Evolutionary conservation across 2,329 filamentous ascomycete genomes (phyloP), one percentile per base, ranked within the genome.

Genomic region (Arthrobotrys sphaeroides): DNA sequence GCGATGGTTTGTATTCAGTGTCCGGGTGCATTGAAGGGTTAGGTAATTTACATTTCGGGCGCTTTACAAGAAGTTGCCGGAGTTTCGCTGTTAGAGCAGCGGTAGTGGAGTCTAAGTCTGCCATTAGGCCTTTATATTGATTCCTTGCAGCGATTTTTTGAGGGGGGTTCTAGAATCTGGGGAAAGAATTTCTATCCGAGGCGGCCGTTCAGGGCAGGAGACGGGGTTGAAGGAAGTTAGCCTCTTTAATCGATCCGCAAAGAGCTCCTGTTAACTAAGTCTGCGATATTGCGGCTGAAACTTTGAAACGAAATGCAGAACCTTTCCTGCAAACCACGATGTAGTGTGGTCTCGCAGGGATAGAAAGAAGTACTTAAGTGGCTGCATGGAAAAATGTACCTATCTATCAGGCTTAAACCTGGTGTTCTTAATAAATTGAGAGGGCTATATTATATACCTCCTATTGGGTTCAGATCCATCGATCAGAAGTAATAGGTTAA

Each of bases 141-240:
- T 40, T n/a, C 16, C 5, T 40, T 1, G 12, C 1, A 16, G 12
- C 12, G n/a, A 16, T 6, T 33, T 53, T 16, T 53, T 20, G 26
- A n/a, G n/a, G n/a, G 26, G 16, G 28, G 6, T 2, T 26, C 10
- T 26, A 47, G 22, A 47, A 38, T 38, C 28, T 38, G 51, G 51
- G 31, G 51, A 24, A 22, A 55, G 31, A n/a, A n/a, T 24, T 55
- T 55, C 28, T 55, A 55, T 7, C 31, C 51, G 51, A 55, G 10
- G 28, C 28, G 28, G 28, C 28, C 28, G 28, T 33, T 33, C 28
- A 55, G 20, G 47, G 47, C n/a, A 33, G 51, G 51, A 55, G 51
- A 13, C 16, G n/a, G n/a, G n/a, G n/a, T n/a, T n/a, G n/a, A 18
- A 18, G 16, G 47, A 10, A 12, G n/a, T 49, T 43, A 43, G 40